Base-by-base conservation (phyloP, 2,329 filamentous ascomycete genomes). In the Torrubiellomyces zombiae region DNA sequence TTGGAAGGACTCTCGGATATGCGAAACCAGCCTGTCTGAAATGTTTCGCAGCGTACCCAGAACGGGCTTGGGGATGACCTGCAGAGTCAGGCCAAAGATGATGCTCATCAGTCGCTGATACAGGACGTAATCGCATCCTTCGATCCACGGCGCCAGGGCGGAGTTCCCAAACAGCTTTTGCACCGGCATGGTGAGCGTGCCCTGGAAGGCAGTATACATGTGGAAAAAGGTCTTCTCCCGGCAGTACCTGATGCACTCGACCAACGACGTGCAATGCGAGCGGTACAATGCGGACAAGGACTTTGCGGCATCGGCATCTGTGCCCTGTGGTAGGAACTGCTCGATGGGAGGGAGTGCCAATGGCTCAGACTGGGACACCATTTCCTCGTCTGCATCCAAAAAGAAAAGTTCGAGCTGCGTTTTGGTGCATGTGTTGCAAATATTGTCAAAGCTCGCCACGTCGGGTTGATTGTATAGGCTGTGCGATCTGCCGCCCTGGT, bases 31-130 rank as follows among this genome's bases (percentile, higher is more conserved):
- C 21, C 68, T 69, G 39, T 81, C 74, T 1, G 83, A 85, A 29
- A 98, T 91, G 37, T 75, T 86, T 37, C 80, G 72, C 16, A 98
- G 66, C 3, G 85, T 83, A 40, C 85, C 80, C 30, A 94, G 61
- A 6, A 95, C 85, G 4, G 75, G 67, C 30, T 85, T 80, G 2
- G 89, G 89, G 4, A 92, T 76, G 9, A 93, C 85, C 47, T 95
- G 85, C 6, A 94, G 63, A 4, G 82, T 89, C 20, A 95, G 61
- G n/a, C 75, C 73, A 1, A 80, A 78, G 20, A 95, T 72, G 32
- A 94, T 91, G 27, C 76, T 75, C 55, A 94, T 83, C 78, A 95
- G 93, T 37, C 85, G 83, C 48, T 95, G 83, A 46, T 98, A 98
- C 55, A 94, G 79, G 17, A 86, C 65, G 54, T 89, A 91, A 48